phyloP scores from a whole-genome alignment of 495 filamentous ascomycete species.

The Penicillium cinerascens region DNA sequence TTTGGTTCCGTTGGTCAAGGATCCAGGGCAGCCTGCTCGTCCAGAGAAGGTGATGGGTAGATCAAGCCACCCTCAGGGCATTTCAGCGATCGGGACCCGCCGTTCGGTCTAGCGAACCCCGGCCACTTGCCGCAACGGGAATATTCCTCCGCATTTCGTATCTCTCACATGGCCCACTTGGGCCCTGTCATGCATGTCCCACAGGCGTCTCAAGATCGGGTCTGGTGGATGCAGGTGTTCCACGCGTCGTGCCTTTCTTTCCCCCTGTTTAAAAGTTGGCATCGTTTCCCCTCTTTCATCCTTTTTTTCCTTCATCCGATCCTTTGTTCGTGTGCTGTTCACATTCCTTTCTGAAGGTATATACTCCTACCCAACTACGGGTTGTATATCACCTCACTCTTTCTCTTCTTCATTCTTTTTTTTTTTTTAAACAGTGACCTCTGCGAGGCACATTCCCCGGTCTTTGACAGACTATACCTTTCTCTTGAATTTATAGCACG shows the following conservation, averaged over 20 bases:
- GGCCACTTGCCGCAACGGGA: constrained; percentile 11
- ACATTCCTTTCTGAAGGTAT: constrained; percentile 17
- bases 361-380: constrained; percentile 6
- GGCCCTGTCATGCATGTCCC: constrained; percentile 22
- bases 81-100: constrained; percentile 14
- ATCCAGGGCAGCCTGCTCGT: not conserved
- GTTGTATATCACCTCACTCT: constrained; percentile 4
- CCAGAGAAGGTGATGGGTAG: constrained; percentile 7
- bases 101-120: constrained; percentile 14
- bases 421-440: constrained; percentile 1
- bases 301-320: constrained; percentile 4
- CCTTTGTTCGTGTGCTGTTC: constrained; percentile 12
- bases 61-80: constrained; percentile 12
- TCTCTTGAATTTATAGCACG: constrained; percentile 3
- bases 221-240: constrained; percentile 29
- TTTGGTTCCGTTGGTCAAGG: not conserved
- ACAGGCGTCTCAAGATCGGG: constrained; percentile 29
- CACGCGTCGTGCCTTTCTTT: constrained; percentile 8
- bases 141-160: constrained; percentile 20
- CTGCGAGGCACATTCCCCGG: constrained; percentile 5
- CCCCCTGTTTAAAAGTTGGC: too few species aligned
- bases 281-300: not conserved
- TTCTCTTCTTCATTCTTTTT: constrained; percentile 2
- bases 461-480: constrained; percentile 21
- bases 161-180: constrained; percentile 23